Conservation (phyloP, 2,329 filamentous ascomycete genomes). For the Teratosphaeria viscida region DNA sequence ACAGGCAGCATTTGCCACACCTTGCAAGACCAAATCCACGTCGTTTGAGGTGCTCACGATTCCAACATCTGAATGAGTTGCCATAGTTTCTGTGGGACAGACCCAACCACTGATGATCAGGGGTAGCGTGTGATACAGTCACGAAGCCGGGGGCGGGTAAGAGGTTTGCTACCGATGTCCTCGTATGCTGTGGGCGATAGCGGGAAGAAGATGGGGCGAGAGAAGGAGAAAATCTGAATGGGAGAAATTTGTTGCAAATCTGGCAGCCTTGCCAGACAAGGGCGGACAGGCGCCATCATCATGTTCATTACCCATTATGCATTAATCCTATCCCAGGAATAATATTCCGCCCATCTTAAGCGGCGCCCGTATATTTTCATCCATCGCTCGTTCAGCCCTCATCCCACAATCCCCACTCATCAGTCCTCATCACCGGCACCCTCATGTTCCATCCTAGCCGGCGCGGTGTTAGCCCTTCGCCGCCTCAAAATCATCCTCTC, state of each 20-base stretch:
- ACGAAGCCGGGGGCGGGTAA: background rate
- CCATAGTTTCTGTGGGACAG: slow-evolving; percentile 1
- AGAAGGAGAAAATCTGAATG: background rate
- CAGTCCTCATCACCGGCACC: background rate
- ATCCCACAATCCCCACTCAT: background rate
- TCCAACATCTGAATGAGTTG: background rate
- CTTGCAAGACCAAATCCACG: background rate
- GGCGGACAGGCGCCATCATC: background rate
- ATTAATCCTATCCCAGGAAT: slow-evolving; percentile 4
- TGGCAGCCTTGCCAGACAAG: background rate
- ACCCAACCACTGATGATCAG: background rate
- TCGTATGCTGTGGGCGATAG: background rate
- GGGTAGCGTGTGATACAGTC: background rate
- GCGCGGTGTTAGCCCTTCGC: slow-evolving; percentile 7
- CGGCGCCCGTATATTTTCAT: background rate
- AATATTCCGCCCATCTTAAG: background rate
- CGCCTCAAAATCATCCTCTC: slow-evolving; percentile 2
- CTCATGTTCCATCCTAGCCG: slow-evolving; percentile 5
- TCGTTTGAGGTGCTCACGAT: slow-evolving; percentile 1
- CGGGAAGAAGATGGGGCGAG: background rate
- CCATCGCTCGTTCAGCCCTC: background rate
- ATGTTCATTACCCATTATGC: slow-evolving; percentile 14
- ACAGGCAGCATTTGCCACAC: background rate
- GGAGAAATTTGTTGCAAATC: background rate
- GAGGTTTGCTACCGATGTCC: background rate